Percentiles rank a stretch among this genome's conserved stretches.
Conservation (phyloP, 2,329 filamentous ascomycete genomes). For the Cercospora brassicicola region DNA sequence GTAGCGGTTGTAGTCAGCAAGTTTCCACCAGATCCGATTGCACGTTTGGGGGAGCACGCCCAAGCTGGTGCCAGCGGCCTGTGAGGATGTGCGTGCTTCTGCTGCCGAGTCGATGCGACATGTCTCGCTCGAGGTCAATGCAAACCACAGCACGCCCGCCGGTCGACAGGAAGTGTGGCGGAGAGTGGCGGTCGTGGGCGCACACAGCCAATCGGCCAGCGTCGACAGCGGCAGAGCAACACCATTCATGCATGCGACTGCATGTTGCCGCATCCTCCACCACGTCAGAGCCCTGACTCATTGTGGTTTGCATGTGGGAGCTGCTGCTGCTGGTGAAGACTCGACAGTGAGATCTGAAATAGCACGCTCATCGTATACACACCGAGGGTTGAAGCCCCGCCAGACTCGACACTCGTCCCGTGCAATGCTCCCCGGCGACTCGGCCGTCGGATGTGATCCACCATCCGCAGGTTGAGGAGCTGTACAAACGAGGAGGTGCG, state of each 20-base stretch:
- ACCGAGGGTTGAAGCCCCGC: not conserved
- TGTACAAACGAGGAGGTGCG: conserved; percentile 8
- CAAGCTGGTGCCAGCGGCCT: not conserved
- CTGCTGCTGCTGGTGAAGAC: not conserved
- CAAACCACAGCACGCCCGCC: not conserved
- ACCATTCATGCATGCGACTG: conserved; percentile 23
- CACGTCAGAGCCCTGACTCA: conserved; percentile 18
- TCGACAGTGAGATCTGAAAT: not conserved
- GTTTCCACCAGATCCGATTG: not conserved
- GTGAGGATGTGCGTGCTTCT: not conserved
- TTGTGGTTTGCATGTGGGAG: conserved; percentile 19
- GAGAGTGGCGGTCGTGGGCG: conserved; percentile 15
- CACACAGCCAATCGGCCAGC: conserved; percentile 20
- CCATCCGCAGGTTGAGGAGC: not conserved
- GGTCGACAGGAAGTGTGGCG: conserved; percentile 5
- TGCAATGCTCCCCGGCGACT: not conserved
- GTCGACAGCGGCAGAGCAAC: conserved; percentile 12
- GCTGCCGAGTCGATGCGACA: not conserved
- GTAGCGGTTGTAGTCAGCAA: conserved; percentile 8
- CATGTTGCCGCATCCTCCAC: conserved; percentile 4
- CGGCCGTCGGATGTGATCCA: not conserved
- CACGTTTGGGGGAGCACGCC: not conserved
- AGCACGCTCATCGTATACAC: not conserved
- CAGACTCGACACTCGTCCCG: not conserved
- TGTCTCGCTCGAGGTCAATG: not conserved